Evolutionary conservation across 225 moss, liverwort and hornwort species (phyloP).

Genomic region (Sphagnum tenellum): DNA sequence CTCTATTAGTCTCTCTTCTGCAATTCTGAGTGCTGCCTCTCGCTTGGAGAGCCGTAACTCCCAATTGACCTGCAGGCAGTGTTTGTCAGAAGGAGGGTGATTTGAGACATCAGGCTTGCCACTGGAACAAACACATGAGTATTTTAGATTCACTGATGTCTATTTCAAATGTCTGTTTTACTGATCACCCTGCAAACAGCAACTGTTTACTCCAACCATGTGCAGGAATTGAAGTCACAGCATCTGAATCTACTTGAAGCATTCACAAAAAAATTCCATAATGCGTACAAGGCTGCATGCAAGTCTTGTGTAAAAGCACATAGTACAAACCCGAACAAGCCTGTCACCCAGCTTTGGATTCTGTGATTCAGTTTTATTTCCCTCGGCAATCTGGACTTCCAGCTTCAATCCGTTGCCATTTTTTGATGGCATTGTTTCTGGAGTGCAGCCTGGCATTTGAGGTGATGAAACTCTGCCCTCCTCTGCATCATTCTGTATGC

Average conservation of each 20-base stretch:
- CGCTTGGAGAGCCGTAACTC: conserved; percentile 71
- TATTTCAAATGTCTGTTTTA: too few species aligned
- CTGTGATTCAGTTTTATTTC: conserved; percentile 16
- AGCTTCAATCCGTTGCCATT: conserved; percentile 28
- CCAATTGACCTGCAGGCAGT: conserved; percentile 67
- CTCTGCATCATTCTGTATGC: conserved; percentile 20
- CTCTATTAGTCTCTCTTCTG: conserved; percentile 67
- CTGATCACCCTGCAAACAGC: too few species aligned
- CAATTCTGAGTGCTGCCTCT: conserved; percentile 63
- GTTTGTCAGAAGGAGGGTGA: too few species aligned
- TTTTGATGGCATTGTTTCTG: conserved; percentile 10
- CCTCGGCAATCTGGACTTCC: conserved; percentile 33
- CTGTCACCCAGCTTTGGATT: conserved; percentile 30
- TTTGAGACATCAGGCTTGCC: too few species aligned
- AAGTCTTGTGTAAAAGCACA: too few species aligned
- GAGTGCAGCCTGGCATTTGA: conserved; percentile 13
- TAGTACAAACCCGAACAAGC: conserved; percentile 31
- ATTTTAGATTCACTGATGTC: too few species aligned
- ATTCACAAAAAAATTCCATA: too few species aligned
- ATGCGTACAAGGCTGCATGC: too few species aligned
- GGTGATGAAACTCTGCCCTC: conserved; percentile 12
- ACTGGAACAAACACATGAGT: too few species aligned
- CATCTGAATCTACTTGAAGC: too few species aligned
- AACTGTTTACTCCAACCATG: too few species aligned
- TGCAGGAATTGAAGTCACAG: too few species aligned